Evolutionary conservation across 305 asterid genomes (phyloP).

Genomic region (Solanum aculeatissimum): DNA sequence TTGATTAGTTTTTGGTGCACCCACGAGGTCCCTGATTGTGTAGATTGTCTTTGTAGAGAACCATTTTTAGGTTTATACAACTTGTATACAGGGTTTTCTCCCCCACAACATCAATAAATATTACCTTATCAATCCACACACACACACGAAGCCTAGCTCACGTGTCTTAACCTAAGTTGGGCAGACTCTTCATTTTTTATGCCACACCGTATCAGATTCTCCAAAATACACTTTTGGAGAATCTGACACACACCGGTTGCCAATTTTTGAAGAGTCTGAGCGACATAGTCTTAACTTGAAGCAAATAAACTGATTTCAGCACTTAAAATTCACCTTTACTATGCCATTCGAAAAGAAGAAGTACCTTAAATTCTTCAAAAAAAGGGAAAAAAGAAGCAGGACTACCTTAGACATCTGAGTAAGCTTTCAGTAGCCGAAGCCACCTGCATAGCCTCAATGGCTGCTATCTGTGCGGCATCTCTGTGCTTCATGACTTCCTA

Average conservation of each 20-base stretch:
- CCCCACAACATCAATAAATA: background rate
- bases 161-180: background rate
- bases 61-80: background rate
- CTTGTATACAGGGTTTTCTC: background rate
- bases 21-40: background rate
- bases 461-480: slow-evolving; percentile 86
- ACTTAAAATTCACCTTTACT: background rate
- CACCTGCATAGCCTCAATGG: slow-evolving; percentile 90
- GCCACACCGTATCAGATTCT: too few species aligned
- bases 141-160: background rate
- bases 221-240: too few species aligned
- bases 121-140: background rate
- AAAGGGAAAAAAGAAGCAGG: background rate
- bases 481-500: slow-evolving; percentile 86
- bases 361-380: slow-evolving; percentile 35
- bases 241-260: too few species aligned
- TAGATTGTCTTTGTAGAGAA: background rate
- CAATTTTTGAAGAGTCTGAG: too few species aligned
- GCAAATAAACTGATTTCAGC: background rate
- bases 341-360: slow-evolving; percentile 1
- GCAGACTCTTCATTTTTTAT: too few species aligned
- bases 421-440: slow-evolving; percentile 81
- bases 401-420: slow-evolving; percentile 87
- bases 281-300: background rate
- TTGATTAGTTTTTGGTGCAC: background rate